These are phyloP conservation scores for Phytophthora nicotianae DNA, from an alignment of 352 stramenopile genomes.

Conservation along the genomic window DNA sequence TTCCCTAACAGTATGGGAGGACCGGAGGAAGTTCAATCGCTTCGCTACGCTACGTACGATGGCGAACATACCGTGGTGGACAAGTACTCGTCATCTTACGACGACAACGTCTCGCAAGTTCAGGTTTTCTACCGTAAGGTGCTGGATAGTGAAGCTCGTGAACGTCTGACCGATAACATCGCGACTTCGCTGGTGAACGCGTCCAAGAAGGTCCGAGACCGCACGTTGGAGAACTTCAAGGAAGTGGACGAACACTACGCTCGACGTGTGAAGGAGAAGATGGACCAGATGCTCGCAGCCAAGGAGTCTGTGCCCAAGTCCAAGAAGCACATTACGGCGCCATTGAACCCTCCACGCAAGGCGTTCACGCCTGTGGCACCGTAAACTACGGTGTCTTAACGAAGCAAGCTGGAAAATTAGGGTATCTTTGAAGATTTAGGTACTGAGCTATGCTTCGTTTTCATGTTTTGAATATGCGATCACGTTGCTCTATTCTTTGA, in stretches of 20 bases:
- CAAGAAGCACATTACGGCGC: slow-evolving; percentile 38
- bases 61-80: slow-evolving; percentile 39
- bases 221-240: slow-evolving; percentile 41
- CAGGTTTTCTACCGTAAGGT: slow-evolving; percentile 71
- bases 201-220: slow-evolving; percentile 33
- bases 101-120: slow-evolving; percentile 82
- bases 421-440: background rate
- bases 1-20: slow-evolving; percentile 75
- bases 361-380: slow-evolving; percentile 36
- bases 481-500: slow-evolving; percentile 7
- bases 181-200: slow-evolving; percentile 65
- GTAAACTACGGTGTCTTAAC: slow-evolving; percentile 9
- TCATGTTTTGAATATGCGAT: background rate
- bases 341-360: slow-evolving; percentile 40
- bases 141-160: slow-evolving; percentile 56
- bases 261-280: slow-evolving; percentile 40
- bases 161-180: slow-evolving; percentile 79
- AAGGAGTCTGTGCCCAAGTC: slow-evolving; percentile 27
- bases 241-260: slow-evolving; percentile 44
- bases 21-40: slow-evolving; percentile 33
- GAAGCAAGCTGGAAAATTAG: slow-evolving; percentile 1
- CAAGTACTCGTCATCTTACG: slow-evolving; percentile 63
- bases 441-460: slow-evolving; percentile 6
- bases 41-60: slow-evolving; percentile 28
- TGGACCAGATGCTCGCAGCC: slow-evolving; percentile 34